Base-by-base conservation (phyloP, 441 rosid genomes). In the Gossypium davidsonii region DNA sequence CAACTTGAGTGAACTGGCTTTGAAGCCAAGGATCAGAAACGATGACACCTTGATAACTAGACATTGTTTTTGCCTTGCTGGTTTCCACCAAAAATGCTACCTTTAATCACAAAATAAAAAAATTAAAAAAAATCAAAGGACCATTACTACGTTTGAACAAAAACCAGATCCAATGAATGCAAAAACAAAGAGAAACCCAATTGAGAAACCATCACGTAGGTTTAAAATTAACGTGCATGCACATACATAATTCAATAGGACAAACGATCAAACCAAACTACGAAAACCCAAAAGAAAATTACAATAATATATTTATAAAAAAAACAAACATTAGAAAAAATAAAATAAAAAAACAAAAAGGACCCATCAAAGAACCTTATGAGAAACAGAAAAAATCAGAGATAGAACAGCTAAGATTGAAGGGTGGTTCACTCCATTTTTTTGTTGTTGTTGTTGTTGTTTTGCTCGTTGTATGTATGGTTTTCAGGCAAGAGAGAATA, bases 21-120 rank as follows among this genome's bases (percentile, higher is more conserved):
- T 96, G 99, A 63, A 96, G 92, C 98, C 91, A 87, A 81, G 91
- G 96, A 93, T 96, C 99, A 78, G 98, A 91, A 74, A 96, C 97
- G 67, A 88, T 72, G 25, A 96, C 91, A 61, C 99, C 99, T 74
- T 86, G 95, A 82, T 85, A 95, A 85, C 89, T 84, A 75, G 99
- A 86, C 99, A 96, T 96, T 52, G 11, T 96, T 39, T 70, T 77
- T 51, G 67, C 70, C 62, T 78, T 70, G 60, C 67, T 67, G 23
- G 39, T 34, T 64, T 39, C 52, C 66, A 51, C 48, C 67, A 60
- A 77, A 63, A 78, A 73, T 21, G 39, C 66, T 58, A 78, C 39
- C 69, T 42, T 65, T n/a, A 51, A 15, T 67, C 60, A 59, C 46
- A 70, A 11, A 28, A 37, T 37, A 0, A 7, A 37, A 37, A 37